phyloP scores from a whole-genome alignment of 148 eudicot species.

The Vaccinium darrowii region DNA sequence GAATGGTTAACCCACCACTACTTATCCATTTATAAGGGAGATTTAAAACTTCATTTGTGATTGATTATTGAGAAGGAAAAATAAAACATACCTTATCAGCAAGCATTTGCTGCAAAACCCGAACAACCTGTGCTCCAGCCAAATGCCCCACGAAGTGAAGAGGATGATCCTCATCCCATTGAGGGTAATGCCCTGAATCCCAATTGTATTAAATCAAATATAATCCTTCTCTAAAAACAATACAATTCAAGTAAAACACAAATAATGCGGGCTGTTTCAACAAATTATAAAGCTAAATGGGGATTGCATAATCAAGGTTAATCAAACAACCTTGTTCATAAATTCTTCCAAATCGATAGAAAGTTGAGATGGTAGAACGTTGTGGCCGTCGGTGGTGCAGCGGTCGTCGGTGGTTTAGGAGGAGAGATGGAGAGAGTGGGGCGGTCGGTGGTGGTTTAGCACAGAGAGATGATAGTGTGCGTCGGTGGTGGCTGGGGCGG shows the following conservation, averaged over 20 bases:
- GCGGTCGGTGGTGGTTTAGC: too few relatives aligned
- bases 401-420: too few relatives aligned
- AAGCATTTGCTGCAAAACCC: slow-evolving; percentile 95
- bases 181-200: slow-evolving; percentile 65
- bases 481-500: too few relatives aligned
- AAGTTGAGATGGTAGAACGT: too few relatives aligned
- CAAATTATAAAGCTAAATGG: background rate
- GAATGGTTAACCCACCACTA: slow-evolving; percentile 18
- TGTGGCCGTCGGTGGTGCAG: too few relatives aligned
- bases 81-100: slow-evolving; percentile 67
- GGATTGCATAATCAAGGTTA: background rate
- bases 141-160: slow-evolving; percentile 98
- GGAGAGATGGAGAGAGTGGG: too few relatives aligned
- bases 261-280: background rate
- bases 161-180: slow-evolving; percentile 97
- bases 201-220: background rate
- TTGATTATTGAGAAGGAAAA: background rate
- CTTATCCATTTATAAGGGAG: too few relatives aligned
- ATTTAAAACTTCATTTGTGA: background rate
- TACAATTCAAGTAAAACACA: background rate
- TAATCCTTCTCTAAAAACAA: background rate
- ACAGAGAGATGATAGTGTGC: too few relatives aligned
- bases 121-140: slow-evolving; percentile 87
- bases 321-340: slow-evolving; percentile 67
- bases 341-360: slow-evolving; percentile 59